Conservation (phyloP, 176 grass and related monocot species). For the Lolium rigidum region DNA sequence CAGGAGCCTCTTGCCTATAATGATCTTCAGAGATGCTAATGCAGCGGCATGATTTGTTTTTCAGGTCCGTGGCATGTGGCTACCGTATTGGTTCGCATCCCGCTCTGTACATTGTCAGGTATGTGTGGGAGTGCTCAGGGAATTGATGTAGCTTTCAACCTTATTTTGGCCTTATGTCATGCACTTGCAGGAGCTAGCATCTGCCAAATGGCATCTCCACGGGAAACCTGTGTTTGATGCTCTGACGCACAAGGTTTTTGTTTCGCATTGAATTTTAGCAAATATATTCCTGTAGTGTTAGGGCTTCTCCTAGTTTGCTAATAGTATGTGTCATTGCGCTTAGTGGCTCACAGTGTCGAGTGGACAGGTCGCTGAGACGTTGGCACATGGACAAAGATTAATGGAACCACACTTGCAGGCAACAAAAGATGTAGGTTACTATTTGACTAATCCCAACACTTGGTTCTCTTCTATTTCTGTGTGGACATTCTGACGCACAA, state of each 20-base stretch:
- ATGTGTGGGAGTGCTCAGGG: neutral
- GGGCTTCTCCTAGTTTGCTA: neutral
- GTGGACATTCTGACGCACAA: neutral
- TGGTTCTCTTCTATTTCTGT: no score
- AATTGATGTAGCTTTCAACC: neutral
- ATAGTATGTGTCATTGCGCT: neutral
- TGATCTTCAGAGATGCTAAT: neutral
- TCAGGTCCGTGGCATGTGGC: constrained; percentile 56
- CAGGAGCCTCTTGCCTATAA: neutral
- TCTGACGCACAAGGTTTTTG: constrained; percentile 36
- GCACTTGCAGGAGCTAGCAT: constrained; percentile 40
- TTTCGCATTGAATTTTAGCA: neutral
- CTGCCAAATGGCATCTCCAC: constrained; percentile 44
- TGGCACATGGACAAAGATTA: constrained; percentile 12
- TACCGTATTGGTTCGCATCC: constrained; percentile 55
- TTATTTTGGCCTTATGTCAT: neutral
- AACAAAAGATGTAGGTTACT: neutral
- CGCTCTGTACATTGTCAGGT: constrained; percentile 47
- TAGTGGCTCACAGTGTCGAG: neutral
- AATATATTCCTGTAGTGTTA: neutral
- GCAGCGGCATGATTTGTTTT: neutral
- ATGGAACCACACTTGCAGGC: constrained; percentile 30
- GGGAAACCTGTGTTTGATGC: constrained; percentile 33
- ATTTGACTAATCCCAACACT: no score
- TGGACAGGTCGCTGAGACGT: constrained; percentile 28